phyloP scores from a whole-genome alignment of 305 asterid genomes.

The Fraxinus greggii region DNA sequence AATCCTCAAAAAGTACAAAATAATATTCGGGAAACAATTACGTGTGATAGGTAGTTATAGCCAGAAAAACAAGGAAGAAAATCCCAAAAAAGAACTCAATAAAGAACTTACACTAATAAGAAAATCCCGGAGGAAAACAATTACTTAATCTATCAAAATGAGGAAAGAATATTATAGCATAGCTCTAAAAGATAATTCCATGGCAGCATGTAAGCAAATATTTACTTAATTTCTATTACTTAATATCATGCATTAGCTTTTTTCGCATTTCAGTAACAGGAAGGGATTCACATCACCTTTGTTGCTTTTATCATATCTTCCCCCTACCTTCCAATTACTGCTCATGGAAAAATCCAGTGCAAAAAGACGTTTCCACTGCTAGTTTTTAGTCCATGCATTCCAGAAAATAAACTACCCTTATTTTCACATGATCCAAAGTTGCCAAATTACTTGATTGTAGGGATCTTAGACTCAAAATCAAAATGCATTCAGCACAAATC shows the following conservation, averaged over 20 bases:
- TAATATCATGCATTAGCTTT: constrained; percentile 4
- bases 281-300: neutral
- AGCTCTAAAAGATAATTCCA: neutral
- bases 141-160: neutral
- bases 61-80: neutral
- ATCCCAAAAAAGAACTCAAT: neutral
- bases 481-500: neutral
- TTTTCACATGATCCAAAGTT: neutral
- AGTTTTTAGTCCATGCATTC: neutral
- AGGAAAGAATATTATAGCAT: neutral
- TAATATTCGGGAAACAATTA: neutral
- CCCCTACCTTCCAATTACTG: neutral
- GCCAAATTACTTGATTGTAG: neutral
- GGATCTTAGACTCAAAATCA: neutral
- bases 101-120: neutral
- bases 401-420: neutral
- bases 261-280: neutral
- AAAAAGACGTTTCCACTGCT: neutral
- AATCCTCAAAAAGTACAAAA: neutral
- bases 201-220: neutral
- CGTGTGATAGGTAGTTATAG: neutral
- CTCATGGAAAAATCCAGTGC: neutral
- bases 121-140: neutral
- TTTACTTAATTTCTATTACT: neutral
- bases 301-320: constrained; percentile 4